Conservation (phyloP, 1,284 basidiomycete species). For the Trametes versicolor region DNA sequence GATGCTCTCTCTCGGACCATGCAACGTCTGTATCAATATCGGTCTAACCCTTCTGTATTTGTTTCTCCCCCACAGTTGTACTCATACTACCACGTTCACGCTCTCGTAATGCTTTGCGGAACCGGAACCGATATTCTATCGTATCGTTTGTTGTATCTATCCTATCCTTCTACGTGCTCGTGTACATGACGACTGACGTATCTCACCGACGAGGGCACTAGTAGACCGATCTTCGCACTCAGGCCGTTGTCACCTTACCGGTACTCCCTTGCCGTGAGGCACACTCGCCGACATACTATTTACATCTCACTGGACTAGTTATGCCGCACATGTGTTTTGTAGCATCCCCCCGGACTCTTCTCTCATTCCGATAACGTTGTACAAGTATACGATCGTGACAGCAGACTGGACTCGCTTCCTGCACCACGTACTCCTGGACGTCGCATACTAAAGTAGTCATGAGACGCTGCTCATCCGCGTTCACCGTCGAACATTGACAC, state of each 20-base stretch:
- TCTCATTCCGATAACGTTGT: too few relatives aligned
- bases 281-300: too few relatives aligned
- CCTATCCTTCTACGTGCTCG: conserved; percentile 24
- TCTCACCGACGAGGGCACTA: conserved; percentile 9
- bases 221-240: conserved; percentile 8
- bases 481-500: background rate
- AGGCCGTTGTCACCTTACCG: background rate
- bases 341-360: too few relatives aligned
- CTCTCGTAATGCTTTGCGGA: conserved; percentile 45
- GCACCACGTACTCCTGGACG: too few relatives aligned
- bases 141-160: conserved; percentile 37
- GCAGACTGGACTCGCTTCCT: too few relatives aligned
- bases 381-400: too few relatives aligned
- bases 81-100: conserved; percentile 41
- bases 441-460: too few relatives aligned
- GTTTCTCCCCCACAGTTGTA: conserved; percentile 45
- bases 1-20: conserved; percentile 39
- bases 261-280: too few relatives aligned
- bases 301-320: too few relatives aligned
- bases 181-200: conserved; percentile 30
- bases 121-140: conserved; percentile 43
- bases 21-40: conserved; percentile 36
- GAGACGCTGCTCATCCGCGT: background rate
- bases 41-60: conserved; percentile 44
- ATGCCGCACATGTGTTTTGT: too few relatives aligned